A percentile compares a stretch with the other conserved stretches of the same genome.
phyloP scores from a whole-genome alignment of 192 early-diverging fungal genomes.

The Lobulomyces angularis region DNA sequence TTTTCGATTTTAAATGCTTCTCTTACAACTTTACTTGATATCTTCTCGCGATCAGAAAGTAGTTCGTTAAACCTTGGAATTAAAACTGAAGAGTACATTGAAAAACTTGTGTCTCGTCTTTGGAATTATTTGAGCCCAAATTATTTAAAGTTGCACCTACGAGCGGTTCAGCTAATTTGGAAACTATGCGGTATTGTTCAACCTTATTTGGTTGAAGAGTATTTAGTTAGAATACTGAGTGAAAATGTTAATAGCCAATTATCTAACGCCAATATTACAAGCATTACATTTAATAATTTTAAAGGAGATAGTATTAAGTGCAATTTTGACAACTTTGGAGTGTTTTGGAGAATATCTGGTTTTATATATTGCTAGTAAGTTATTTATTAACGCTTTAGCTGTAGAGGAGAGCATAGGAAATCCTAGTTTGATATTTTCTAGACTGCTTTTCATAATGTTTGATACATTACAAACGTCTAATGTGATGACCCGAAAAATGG shows the following conservation, averaged over 20 bases:
- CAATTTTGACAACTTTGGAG: constrained; percentile 52
- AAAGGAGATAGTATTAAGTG: too few species aligned
- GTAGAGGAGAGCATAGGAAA: constrained; percentile 21
- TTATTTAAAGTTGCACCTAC: constrained; percentile 39
- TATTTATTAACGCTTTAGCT: too few species aligned
- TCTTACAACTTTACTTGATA: not conserved
- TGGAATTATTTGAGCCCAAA: constrained; percentile 59
- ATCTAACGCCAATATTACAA: too few species aligned
- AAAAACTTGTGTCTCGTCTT: constrained; percentile 22
- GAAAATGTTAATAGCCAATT: too few species aligned
- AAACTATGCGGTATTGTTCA: constrained; percentile 35
- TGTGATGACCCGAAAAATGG: constrained; percentile 39
- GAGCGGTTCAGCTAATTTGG: constrained; percentile 56
- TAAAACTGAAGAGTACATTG: constrained; percentile 2
- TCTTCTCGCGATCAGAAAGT: not conserved
- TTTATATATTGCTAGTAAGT: too few species aligned
- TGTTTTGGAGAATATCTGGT: constrained; percentile 58
- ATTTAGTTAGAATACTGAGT: constrained; percentile 38
- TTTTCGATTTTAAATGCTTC: constrained; percentile 4
- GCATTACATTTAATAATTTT: too few species aligned
- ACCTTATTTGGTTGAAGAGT: constrained; percentile 48
- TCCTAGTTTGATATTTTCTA: constrained; percentile 40
- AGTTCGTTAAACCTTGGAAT: too few species aligned
- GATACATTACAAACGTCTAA: constrained; percentile 50
- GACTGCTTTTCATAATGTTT: constrained; percentile 67